Evolutionary conservation across 768 basidiomycete genomes (phyloP).

Genomic region (Suillus variegatus): DNA sequence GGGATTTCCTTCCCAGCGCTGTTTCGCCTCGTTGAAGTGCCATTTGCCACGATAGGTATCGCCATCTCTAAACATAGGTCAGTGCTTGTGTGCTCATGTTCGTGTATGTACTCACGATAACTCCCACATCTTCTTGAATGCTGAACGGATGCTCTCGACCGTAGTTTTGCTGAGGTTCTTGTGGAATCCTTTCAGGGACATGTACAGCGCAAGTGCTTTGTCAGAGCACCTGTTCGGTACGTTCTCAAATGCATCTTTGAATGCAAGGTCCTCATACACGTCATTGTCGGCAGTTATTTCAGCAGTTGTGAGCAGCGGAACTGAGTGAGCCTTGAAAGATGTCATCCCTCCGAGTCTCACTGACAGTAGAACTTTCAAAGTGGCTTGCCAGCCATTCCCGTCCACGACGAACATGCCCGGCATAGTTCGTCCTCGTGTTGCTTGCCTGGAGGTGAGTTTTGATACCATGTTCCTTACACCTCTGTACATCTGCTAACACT

Average conservation of each 20-base stretch:
- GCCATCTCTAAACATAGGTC: background rate
- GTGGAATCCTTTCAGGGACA: slow-evolving; percentile 6
- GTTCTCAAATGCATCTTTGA: background rate
- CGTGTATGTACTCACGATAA: background rate
- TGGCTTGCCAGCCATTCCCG: slow-evolving; percentile 6
- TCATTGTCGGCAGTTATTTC: background rate
- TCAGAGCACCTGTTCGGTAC: background rate
- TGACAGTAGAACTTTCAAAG: background rate
- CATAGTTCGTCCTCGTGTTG: slow-evolving; percentile 3
- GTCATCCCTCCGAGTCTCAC: too few relatives aligned
- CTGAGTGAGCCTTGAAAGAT: too few relatives aligned
- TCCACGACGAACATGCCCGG: slow-evolving; percentile 2
- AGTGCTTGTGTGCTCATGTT: too few relatives aligned
- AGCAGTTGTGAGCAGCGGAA: too few relatives aligned
- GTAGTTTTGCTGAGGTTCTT: background rate
- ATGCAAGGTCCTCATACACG: background rate
- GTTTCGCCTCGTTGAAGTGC: slow-evolving; percentile 22
- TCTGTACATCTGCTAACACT: background rate
- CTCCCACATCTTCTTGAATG: slow-evolving; percentile 14
- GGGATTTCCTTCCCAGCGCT: slow-evolving; percentile 30
- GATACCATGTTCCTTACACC: slow-evolving; percentile 4
- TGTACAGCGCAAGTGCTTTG: slow-evolving; percentile 1
- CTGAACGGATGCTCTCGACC: slow-evolving; percentile 2
- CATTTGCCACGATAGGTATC: slow-evolving; percentile 29
- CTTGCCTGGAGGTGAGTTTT: slow-evolving; percentile 8